These are phyloP conservation scores for Penicillium sp. DNA, from an alignment of 2,329 filamentous ascomycete genomes.

Conservation along the genomic window DNA sequence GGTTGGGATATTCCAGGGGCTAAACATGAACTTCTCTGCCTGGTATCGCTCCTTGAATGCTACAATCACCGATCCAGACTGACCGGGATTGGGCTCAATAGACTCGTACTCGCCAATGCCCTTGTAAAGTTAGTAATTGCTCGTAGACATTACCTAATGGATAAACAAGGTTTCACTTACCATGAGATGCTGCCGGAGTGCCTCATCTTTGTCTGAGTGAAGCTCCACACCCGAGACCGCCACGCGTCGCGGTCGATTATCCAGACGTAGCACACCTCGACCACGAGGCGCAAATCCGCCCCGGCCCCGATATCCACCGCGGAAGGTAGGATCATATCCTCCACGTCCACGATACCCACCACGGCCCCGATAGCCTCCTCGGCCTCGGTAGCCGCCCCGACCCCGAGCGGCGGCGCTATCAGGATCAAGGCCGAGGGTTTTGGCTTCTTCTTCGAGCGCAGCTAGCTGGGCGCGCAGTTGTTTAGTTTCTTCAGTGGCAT, in stretches of 20 bases:
- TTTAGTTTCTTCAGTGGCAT: constrained; percentile 46
- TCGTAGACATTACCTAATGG: neutral
- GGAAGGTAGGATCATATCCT: constrained; percentile 37
- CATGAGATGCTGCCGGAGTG: constrained; percentile 52
- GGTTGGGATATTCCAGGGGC: constrained; percentile 45
- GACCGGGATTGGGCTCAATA: constrained; percentile 40
- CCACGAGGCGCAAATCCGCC: constrained; percentile 34
- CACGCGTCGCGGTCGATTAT: constrained; percentile 54
- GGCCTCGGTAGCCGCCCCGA: constrained; percentile 32
- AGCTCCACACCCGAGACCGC: constrained; percentile 47
- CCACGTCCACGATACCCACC: constrained; percentile 42
- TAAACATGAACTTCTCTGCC: constrained; percentile 51
- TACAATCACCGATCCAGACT: constrained; percentile 38
- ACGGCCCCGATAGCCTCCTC: constrained; percentile 35
- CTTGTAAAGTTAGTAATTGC: constrained; percentile 25
- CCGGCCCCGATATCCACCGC: constrained; percentile 41
- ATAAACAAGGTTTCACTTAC: constrained; percentile 31
- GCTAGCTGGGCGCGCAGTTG: constrained; percentile 51
- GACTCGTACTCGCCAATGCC: constrained; percentile 45
- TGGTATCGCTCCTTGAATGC: constrained; percentile 47
- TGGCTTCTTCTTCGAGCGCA: constrained; percentile 51
- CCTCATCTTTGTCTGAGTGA: constrained; percentile 49
- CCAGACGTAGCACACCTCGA: constrained; percentile 50
- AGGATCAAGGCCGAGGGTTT: constrained; percentile 49
- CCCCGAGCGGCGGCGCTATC: constrained; percentile 27